Conservation (phyloP, 306 rosid species). For the Quercus parvula region DNA sequence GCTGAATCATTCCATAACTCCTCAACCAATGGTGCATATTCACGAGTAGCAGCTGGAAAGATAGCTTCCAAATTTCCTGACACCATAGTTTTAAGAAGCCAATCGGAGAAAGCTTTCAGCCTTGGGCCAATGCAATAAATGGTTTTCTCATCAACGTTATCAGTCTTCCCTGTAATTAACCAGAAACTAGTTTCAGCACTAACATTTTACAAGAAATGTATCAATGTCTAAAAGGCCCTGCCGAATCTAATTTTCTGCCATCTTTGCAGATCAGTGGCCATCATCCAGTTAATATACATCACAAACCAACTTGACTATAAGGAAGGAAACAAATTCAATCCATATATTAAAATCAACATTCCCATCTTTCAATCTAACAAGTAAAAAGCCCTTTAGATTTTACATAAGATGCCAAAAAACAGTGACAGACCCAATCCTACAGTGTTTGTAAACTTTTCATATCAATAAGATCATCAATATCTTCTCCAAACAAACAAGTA, state of each 20-base stretch:
- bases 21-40: constrained; percentile 85
- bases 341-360: not conserved
- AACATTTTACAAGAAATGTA: not conserved
- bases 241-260: not conserved
- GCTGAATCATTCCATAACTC: constrained; percentile 93
- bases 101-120: constrained; percentile 92
- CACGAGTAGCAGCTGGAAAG: constrained; percentile 98
- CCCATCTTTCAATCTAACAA: not conserved
- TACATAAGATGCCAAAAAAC: not conserved
- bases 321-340: not conserved
- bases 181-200: constrained; percentile 6
- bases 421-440: not conserved
- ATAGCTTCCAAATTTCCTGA: constrained; percentile 87
- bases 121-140: constrained; percentile 82
- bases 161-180: constrained; percentile 47
- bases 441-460: not conserved
- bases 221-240: not conserved
- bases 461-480: not conserved
- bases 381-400: not conserved
- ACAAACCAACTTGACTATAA: constrained; percentile 1
- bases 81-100: constrained; percentile 95
- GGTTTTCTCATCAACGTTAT: constrained; percentile 38
- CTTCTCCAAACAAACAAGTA: not conserved
- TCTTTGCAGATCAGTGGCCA: not conserved
- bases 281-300: not conserved